Percentiles rank a stretch among this genome's conserved stretches.
Evolutionary conservation across 2,329 filamentous ascomycete species (phyloP).

Genomic region (Paracorniculantispora psalliotae): DNA sequence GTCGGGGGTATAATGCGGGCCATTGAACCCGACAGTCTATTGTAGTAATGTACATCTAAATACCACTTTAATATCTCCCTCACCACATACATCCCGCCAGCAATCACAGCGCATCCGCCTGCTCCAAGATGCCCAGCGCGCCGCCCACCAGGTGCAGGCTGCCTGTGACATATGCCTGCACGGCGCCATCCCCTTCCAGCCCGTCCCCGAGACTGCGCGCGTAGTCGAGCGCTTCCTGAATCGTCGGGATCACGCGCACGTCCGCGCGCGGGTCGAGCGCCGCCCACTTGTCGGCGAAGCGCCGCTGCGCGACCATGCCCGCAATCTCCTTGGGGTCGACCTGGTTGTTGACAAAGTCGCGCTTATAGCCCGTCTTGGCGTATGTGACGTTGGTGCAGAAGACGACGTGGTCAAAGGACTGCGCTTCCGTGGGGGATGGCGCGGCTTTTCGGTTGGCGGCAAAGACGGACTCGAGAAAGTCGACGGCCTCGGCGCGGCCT

Average conservation of each 20-base stretch:
- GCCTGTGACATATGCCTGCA: conserved; percentile 53
- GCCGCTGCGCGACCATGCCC: conserved; percentile 47
- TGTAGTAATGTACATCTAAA: conserved; percentile 21
- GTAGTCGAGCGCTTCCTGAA: conserved; percentile 50
- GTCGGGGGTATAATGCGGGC: conserved; percentile 74
- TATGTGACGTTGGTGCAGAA: conserved; percentile 76
- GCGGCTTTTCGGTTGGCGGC: conserved; percentile 25
- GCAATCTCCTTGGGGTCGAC: conserved; percentile 47
- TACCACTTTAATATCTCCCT: not conserved
- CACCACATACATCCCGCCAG: no score
- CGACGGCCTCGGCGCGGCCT: conserved; percentile 48
- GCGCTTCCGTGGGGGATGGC: conserved; percentile 19
- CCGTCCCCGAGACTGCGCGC: conserved; percentile 33
- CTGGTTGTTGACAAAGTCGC: conserved; percentile 53
- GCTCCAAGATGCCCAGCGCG: conserved; percentile 45
- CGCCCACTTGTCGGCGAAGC: conserved; percentile 48
- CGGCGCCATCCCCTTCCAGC: conserved; percentile 28
- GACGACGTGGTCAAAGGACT: conserved; percentile 64
- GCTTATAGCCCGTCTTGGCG: conserved; percentile 45
- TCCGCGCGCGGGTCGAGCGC: conserved; percentile 41
- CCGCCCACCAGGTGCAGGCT: conserved; percentile 60
- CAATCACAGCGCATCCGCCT: conserved; percentile 39
- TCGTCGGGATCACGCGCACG: conserved; percentile 45
- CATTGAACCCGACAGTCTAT: conserved; percentile 46
- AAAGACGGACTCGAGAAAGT: conserved; percentile 47